Evolutionary conservation across 805 yeast species (phyloP), one percentile per base, ranked within the genome.

Genomic region (Metschnikowia borealis): DNA sequence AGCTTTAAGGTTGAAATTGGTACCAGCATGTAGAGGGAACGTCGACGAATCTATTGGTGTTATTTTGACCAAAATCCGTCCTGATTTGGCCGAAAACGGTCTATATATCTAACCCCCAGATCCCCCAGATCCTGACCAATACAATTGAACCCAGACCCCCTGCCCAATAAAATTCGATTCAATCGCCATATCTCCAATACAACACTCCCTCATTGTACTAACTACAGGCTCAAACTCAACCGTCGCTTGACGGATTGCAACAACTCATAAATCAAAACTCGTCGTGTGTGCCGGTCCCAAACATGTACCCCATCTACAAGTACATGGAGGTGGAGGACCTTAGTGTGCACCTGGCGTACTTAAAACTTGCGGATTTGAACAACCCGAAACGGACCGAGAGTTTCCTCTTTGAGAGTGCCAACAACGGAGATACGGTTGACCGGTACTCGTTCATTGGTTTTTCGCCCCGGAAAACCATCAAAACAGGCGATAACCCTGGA

Each of bases 401-500:
- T 3, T 91, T 92, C 61, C 71, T 94, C 47, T 80, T 94, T 57
- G 99, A 94, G 67, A 83, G 92, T 58, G 96, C 98, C 1, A 80
- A 79, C 53, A 88, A 88, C 52, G 96, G 96, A 46, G 96, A 91
- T 64, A 84, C 85, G 42, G 81, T 94, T 31, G 96, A 88, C 54
- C 76, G 99, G 57, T 94, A 85, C 69, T 89, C 97, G 0, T 92
- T 91, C 66, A 83, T 94, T 63, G 99, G 99, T 3, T 75, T 84
- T 42, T 80, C 81, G 23, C 99, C 99, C 14, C 80, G 85, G 53
- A 87, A 90, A 60, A 76, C 85, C 48, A 85, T 94, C 59, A 81
- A 77, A 53, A 91, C 98, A 1, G 97, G 97, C 2, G 87, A 86
- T 40, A 75, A 78, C 37, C 71, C 69, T 41, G 63, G 57, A 1